These are phyloP conservation scores for Fistulinella prunicolor DNA, from an alignment of 768 basidiomycete genomes.

Conservation along the genomic window DNA sequence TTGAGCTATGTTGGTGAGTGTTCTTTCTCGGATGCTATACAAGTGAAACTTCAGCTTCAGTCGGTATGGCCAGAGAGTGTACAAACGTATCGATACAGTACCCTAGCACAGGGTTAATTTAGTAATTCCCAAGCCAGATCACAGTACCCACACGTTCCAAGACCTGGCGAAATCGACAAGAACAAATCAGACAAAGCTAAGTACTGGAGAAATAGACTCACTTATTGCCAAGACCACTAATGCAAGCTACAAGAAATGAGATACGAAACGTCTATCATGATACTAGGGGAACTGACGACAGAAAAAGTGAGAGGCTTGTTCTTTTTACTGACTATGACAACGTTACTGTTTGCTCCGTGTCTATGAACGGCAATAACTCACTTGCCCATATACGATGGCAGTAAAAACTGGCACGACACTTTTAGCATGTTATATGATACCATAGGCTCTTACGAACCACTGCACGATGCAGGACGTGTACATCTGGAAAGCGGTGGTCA, in stretches of 20 bases:
- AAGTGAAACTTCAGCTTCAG: not conserved
- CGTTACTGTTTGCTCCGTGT: not conserved
- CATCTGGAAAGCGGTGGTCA: not conserved
- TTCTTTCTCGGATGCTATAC: not conserved
- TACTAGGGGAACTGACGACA: constrained; percentile 7
- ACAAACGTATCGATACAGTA: constrained; percentile 7
- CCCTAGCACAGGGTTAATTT: not conserved
- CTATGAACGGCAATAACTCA: not conserved
- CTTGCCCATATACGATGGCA: constrained; percentile 15
- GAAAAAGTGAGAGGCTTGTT: constrained; percentile 10
- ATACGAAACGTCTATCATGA: not conserved
- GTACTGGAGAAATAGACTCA: not conserved
- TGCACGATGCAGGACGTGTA: not conserved
- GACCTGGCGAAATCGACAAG: not conserved
- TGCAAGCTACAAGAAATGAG: not conserved
- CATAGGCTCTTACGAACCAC: not conserved
- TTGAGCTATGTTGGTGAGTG: not conserved
- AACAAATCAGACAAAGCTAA: not conserved
- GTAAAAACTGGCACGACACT: constrained; percentile 10
- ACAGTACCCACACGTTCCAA: constrained; percentile 8
- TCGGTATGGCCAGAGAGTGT: not conserved
- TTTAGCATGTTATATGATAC: not conserved
- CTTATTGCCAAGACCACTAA: not conserved
- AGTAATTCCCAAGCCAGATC: not conserved
- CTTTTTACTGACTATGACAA: constrained; percentile 13